These are phyloP conservation scores for Cubamyces sp. DNA, from an alignment of 768 basidiomycete species.

Conservation along the genomic window DNA sequence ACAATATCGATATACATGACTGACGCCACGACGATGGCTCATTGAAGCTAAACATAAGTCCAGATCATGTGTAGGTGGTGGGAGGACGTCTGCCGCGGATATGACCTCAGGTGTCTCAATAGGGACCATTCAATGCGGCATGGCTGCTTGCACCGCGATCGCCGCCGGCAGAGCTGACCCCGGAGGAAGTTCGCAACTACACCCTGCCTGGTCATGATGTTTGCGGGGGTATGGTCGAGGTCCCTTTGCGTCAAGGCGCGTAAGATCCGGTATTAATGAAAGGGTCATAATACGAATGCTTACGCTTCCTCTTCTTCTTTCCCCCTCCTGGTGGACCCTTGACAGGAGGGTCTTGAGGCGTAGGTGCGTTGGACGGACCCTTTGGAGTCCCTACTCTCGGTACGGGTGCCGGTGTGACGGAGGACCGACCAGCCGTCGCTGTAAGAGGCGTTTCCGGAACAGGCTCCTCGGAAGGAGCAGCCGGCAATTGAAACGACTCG, in stretches of 20 bases:
- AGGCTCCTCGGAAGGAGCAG: conserved; percentile 36
- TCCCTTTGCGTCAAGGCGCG: conserved; percentile 11
- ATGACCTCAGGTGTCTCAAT: too few relatives aligned
- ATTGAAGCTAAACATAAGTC: too few relatives aligned
- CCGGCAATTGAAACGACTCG: conserved; percentile 49
- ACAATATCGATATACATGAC: too few relatives aligned
- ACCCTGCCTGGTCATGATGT: not conserved
- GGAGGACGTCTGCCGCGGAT: too few relatives aligned
- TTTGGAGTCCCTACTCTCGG: conserved; percentile 39
- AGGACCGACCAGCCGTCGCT: conserved; percentile 35
- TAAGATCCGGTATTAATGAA: conserved; percentile 6
- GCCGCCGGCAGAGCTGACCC: not conserved
- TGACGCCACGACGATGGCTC: too few relatives aligned
- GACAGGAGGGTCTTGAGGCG: conserved; percentile 47
- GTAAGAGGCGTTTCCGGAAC: conserved; percentile 34
- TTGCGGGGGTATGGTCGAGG: conserved; percentile 16
- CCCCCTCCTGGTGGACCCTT: conserved; percentile 56
- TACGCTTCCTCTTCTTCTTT: conserved; percentile 83
- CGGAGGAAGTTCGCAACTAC: not conserved
- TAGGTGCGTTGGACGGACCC: conserved; percentile 38
- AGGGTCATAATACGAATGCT: conserved; percentile 31
- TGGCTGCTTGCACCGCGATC: not conserved
- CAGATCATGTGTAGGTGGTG: too few relatives aligned
- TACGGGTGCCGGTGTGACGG: conserved; percentile 36
- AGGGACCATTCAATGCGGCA: not conserved